These are phyloP conservation scores for Nemania abortiva DNA, from an alignment of 2,329 filamentous ascomycete species.

Conservation along the genomic window DNA sequence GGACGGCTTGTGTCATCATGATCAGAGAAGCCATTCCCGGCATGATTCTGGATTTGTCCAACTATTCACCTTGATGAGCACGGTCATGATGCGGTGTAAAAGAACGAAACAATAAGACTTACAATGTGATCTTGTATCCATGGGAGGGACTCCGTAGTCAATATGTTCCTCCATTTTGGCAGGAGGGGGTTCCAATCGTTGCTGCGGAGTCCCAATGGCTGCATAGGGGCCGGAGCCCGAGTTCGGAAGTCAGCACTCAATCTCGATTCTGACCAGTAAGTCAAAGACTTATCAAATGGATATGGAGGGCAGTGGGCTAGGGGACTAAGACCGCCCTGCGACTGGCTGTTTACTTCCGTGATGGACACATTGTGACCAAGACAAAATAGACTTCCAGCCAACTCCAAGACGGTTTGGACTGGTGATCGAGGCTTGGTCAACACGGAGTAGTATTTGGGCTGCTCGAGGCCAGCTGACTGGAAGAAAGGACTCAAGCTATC, in stretches of 20 bases:
- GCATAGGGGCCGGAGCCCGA: too few relatives aligned
- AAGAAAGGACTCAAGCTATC: neutral
- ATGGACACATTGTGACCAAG: neutral
- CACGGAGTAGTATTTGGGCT: neutral
- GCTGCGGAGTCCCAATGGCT: constrained; percentile 41
- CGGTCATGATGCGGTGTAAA: too few relatives aligned
- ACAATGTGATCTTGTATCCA: constrained; percentile 54
- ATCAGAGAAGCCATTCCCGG: too few relatives aligned
- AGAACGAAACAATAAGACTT: neutral
- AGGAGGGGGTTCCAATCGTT: constrained; percentile 39
- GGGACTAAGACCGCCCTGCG: neutral
- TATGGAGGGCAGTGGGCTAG: neutral
- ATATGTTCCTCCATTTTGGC: constrained; percentile 51
- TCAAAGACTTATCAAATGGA: neutral
- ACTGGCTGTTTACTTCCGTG: neutral
- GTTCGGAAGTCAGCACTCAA: neutral
- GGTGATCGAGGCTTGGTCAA: neutral
- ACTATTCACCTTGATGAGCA: too few relatives aligned
- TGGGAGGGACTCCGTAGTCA: constrained; percentile 48
- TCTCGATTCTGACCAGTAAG: neutral
- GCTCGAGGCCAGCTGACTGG: too few relatives aligned
- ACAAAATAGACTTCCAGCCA: neutral
- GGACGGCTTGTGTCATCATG: too few relatives aligned
- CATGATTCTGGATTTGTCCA: too few relatives aligned
- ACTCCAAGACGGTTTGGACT: neutral